Percentiles rank a stretch among this genome's conserved stretches.
These are phyloP conservation scores for Ocimum tenuiflorum DNA, from an alignment of 257 asterid species.

Conservation along the genomic window DNA sequence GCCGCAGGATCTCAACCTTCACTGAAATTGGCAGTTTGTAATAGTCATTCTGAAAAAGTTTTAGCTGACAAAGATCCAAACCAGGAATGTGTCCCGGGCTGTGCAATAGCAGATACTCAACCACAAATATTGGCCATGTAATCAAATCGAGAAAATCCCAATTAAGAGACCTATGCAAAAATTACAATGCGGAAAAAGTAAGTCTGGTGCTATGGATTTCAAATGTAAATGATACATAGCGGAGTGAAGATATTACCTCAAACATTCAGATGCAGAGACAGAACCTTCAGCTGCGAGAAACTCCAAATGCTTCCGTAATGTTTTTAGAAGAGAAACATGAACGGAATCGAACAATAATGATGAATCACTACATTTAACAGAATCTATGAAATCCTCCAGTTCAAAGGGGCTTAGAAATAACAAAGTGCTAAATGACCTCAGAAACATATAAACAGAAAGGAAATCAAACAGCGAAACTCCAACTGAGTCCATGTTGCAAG, in stretches of 20 bases:
- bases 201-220: slow-evolving; percentile 14
- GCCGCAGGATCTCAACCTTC: slow-evolving; percentile 71
- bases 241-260: slow-evolving; percentile 50
- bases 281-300: slow-evolving; percentile 62
- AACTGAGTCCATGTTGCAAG: slow-evolving; percentile 45
- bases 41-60: slow-evolving; percentile 54
- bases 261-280: slow-evolving; percentile 55
- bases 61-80: slow-evolving; percentile 45
- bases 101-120: slow-evolving; percentile 72
- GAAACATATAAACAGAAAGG: slow-evolving; percentile 73
- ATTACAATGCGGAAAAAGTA: slow-evolving; percentile 19
- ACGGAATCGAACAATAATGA: slow-evolving; percentile 64
- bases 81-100: slow-evolving; percentile 57
- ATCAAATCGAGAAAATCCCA: slow-evolving; percentile 92
- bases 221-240: slow-evolving; percentile 11
- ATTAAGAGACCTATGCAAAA: slow-evolving; percentile 61
- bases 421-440: slow-evolving; percentile 86
- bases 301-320: slow-evolving; percentile 70
- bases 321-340: slow-evolving; percentile 73
- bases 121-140: slow-evolving; percentile 88
- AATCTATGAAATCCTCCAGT: slow-evolving; percentile 69
- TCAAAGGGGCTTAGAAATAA: slow-evolving; percentile 85
- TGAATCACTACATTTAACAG: slow-evolving; percentile 53
- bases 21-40: slow-evolving; percentile 54
- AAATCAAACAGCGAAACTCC: slow-evolving; percentile 62